Conservation (phyloP, 1,284 basidiomycete species). For the Naganishia liquefaciens region DNA sequence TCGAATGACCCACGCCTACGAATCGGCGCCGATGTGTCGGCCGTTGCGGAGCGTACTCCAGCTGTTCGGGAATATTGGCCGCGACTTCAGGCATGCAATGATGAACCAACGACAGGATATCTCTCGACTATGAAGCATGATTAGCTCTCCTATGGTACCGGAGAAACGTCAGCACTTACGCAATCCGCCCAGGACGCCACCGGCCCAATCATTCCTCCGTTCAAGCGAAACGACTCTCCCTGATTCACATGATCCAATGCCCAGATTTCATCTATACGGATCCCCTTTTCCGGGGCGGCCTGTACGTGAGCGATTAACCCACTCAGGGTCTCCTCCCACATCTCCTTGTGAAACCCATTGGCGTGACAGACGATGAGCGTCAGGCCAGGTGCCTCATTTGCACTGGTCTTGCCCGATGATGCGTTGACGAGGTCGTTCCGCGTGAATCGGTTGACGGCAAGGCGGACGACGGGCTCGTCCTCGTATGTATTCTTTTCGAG, state of each 20-base stretch:
- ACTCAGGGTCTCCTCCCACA: constrained; percentile 67
- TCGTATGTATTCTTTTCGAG: constrained; percentile 52
- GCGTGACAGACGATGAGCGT: constrained; percentile 75
- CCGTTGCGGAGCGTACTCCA: constrained; percentile 58
- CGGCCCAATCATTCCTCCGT: constrained; percentile 58
- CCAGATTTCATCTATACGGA: constrained; percentile 69
- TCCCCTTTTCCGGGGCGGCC: not conserved
- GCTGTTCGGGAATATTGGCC: constrained; percentile 48
- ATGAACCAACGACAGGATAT: constrained; percentile 69
- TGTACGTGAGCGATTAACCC: constrained; percentile 50
- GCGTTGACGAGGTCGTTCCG: constrained; percentile 32
- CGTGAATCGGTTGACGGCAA: constrained; percentile 61
- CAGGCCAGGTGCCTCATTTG: constrained; percentile 52
- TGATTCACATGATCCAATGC: constrained; percentile 74
- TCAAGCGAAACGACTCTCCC: constrained; percentile 71
- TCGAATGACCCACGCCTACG: constrained; percentile 75
- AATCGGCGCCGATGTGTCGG: constrained; percentile 35
- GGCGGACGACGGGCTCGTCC: constrained; percentile 54
- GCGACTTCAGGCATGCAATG: constrained; percentile 61
- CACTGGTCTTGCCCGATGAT: constrained; percentile 8
- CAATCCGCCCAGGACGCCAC: constrained; percentile 52
- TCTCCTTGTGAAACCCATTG: constrained; percentile 82
- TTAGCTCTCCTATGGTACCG: not conserved
- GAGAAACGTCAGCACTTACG: constrained; percentile 52
- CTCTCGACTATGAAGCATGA: constrained; percentile 60